phyloP scores from a whole-genome alignment of 805 yeast species.

The Wickerhamomyces mucosus region DNA sequence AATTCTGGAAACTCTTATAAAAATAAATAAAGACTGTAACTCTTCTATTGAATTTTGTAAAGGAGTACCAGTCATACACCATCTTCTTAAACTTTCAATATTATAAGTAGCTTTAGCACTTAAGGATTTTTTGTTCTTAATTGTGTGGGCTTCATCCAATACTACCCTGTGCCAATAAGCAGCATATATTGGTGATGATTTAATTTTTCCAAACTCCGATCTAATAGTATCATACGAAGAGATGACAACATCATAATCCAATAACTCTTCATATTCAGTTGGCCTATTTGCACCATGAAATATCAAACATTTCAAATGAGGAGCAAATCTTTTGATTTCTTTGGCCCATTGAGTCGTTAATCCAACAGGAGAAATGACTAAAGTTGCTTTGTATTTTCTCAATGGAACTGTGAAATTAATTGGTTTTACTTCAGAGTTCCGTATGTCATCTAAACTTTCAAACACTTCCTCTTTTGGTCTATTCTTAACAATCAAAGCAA shows the following conservation, averaged over 20 bases:
- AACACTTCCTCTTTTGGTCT: slow-evolving; percentile 9
- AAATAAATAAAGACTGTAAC: slow-evolving; percentile 38
- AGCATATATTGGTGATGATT: slow-evolving; percentile 19
- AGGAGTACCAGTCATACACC: slow-evolving; percentile 62
- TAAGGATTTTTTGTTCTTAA: slow-evolving; percentile 41
- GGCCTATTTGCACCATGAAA: slow-evolving; percentile 41
- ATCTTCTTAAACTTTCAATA: slow-evolving; percentile 34
- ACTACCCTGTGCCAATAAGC: slow-evolving; percentile 40
- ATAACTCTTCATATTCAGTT: slow-evolving; percentile 28
- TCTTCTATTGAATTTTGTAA: slow-evolving; percentile 49
- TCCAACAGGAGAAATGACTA: slow-evolving; percentile 71
- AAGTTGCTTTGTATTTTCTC: slow-evolving; percentile 28
- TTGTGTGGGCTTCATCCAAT: slow-evolving; percentile 56
- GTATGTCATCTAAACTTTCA: slow-evolving; percentile 5
- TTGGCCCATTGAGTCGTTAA: slow-evolving; percentile 64
- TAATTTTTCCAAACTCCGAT: slow-evolving; percentile 21
- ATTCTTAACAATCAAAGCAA: slow-evolving; percentile 42
- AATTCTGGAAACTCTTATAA: slow-evolving; percentile 27
- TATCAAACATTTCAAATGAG: slow-evolving; percentile 34
- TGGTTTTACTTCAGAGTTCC: slow-evolving; percentile 1
- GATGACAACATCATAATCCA: slow-evolving; percentile 50
- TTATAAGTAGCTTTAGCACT: slow-evolving; percentile 35
- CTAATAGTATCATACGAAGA: slow-evolving; percentile 57
- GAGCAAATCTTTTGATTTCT: slow-evolving; percentile 48
- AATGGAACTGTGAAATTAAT: slow-evolving; percentile 8